Evolutionary conservation across 2,329 filamentous ascomycete species (phyloP).

Genomic region (Stemphylium lycopersici): DNA sequence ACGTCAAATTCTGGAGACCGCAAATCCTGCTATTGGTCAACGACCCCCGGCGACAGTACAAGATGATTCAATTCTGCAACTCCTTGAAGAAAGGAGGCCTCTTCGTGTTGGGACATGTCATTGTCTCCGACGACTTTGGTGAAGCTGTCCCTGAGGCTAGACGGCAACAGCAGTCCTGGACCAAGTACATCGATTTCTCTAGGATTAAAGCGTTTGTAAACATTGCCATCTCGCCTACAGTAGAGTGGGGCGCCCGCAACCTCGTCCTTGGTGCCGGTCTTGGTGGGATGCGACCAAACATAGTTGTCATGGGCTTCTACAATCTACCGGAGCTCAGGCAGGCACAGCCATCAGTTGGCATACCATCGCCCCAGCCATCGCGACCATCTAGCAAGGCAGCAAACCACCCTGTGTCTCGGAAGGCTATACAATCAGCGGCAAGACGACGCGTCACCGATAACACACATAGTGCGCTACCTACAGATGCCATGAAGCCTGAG

Average conservation of each 20-base stretch:
- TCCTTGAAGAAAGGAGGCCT: constrained; percentile 85
- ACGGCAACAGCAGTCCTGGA: constrained; percentile 81
- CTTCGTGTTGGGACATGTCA: constrained; percentile 86
- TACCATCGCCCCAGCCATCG: constrained; percentile 57
- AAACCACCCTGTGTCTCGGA: constrained; percentile 37
- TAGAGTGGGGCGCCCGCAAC: constrained; percentile 86
- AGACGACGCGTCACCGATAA: constrained; percentile 56
- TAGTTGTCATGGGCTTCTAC: constrained; percentile 80
- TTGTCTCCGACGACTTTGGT: constrained; percentile 82
- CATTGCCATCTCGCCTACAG: constrained; percentile 78
- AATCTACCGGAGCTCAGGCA: constrained; percentile 77
- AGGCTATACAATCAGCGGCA: constrained; percentile 41
- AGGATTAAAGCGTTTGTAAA: constrained; percentile 91
- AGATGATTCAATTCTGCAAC: constrained; percentile 89
- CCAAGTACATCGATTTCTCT: constrained; percentile 84
- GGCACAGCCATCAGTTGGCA: constrained; percentile 62
- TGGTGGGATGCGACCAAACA: constrained; percentile 88
- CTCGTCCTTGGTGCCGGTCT: constrained; percentile 80
- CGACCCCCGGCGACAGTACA: constrained; percentile 78
- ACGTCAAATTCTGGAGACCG: constrained; percentile 92
- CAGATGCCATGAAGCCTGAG: constrained; percentile 72
- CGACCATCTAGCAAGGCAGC: constrained; percentile 38
- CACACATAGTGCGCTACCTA: constrained; percentile 67
- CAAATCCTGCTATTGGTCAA: constrained; percentile 86
- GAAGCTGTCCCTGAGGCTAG: constrained; percentile 80